Evolutionary conservation across 2,329 filamentous ascomycete genomes (phyloP), one percentile per base, ranked within the genome.

Genomic region (Berkeleyomyces basicola): DNA sequence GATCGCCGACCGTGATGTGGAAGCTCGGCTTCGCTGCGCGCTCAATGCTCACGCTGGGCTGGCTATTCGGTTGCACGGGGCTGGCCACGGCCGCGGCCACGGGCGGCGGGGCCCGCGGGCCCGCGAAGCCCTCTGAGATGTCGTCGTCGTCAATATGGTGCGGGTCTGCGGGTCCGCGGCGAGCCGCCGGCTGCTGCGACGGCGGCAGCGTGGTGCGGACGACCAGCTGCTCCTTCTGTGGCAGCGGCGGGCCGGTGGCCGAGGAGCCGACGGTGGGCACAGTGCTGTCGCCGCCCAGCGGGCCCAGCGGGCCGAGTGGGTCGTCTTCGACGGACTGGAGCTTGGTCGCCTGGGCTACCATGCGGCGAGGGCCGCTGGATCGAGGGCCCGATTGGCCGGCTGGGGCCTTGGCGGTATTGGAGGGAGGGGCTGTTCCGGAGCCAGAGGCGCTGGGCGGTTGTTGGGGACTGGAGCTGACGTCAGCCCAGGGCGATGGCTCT

Each of bases 21-120:
- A 97, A 99, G 49, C 78, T 87, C 4, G 93, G 93, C 74, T 96
- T 95, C 39, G 92, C 86, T 57, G 93, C 93, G 75, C 95, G 88
- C 74, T 97, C 92, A 63, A 97, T 78, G 72, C 87, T 95, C 67
- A 96, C 83, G 71, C 91, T 96, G 16, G 91, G 90, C 70, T 77
- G 83, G 67, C 71, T 82, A 70, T 74, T 79, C 72, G 73, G 78
- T 68, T 76, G 75, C 40, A 80, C 70, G 37, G 76, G 74, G 63
- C 78, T 81, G 23, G 78, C 78, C 66, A 77, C 75, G 5, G 82
- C 78, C 46, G 79, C 77, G 66, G 82, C 80, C 7, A 86, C 82
- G 1, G 83, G 82, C 42, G 83, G 83, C 59, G 87, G 89, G 64
- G 81, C 79, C 66, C 88, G 78, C 44, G 86, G 79, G 47, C 82